A percentile compares a stretch with the other conserved stretches of the same genome.
Evolutionary conservation across 2,329 filamentous ascomycete genomes (phyloP).

Genomic region (Hymenoscyphus scutula): DNA sequence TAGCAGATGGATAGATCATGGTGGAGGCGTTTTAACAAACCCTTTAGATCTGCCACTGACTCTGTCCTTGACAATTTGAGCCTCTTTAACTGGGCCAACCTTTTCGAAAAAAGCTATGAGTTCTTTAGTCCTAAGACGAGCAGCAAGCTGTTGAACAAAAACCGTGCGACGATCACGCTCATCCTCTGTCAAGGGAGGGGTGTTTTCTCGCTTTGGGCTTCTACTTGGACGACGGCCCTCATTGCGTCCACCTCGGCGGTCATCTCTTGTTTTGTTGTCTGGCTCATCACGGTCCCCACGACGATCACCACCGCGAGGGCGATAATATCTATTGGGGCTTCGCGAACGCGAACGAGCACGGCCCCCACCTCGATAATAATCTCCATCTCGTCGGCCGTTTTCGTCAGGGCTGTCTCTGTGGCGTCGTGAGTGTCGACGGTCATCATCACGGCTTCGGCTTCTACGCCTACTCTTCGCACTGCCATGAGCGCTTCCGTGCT

Average conservation of each 20-base stretch:
- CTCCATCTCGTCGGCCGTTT: constrained; percentile 51
- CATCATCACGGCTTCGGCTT: constrained; percentile 75
- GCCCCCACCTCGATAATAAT: constrained; percentile 67
- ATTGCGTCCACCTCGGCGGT: constrained; percentile 41
- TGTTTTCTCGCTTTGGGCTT: constrained; percentile 47
- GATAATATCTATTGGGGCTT: constrained; percentile 63
- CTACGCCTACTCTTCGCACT: constrained; percentile 77
- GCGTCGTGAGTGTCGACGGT: constrained; percentile 70
- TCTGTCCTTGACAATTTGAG: constrained; percentile 97
- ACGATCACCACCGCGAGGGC: constrained; percentile 45
- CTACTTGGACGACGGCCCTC: constrained; percentile 40
- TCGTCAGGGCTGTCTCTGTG: constrained; percentile 57
- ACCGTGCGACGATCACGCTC: constrained; percentile 95
- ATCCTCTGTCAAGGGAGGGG: constrained; percentile 83
- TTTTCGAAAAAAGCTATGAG: constrained; percentile 94
- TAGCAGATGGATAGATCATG: constrained; percentile 16
- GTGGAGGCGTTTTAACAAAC: constrained; percentile 52
- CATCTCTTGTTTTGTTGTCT: constrained; percentile 44
- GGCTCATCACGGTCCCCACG: constrained; percentile 50
- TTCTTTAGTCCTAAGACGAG: constrained; percentile 86
- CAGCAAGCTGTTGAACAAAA: constrained; percentile 97
- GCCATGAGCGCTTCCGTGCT: constrained; percentile 66
- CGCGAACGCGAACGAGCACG: constrained; percentile 69
- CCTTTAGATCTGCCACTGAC: constrained; percentile 97
- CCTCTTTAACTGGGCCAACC: constrained; percentile 90